These are phyloP conservation scores for Backusella morwellensis DNA, from an alignment of 192 early-diverging fungal genomes.

Conservation along the genomic window DNA sequence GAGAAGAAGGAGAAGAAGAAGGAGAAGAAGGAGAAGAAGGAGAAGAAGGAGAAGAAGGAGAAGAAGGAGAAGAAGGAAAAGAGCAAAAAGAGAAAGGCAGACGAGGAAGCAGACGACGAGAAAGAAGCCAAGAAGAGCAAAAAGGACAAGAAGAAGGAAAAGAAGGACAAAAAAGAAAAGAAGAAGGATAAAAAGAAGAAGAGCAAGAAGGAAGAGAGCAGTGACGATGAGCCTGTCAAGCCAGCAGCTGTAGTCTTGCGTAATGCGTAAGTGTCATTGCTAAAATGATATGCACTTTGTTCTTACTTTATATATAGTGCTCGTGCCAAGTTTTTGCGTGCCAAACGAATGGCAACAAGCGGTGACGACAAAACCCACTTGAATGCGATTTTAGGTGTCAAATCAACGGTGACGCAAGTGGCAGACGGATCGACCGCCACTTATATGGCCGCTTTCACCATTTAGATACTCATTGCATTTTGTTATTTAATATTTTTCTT, in stretches of 20 bases:
- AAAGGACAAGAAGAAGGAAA: constrained; percentile 40
- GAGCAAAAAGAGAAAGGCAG: constrained; percentile 26
- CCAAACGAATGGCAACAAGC: constrained; percentile 43
- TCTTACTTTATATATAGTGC: constrained; percentile 20
- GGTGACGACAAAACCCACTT: constrained; percentile 38
- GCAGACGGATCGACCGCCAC: not conserved
- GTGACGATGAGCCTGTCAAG: constrained; percentile 18
- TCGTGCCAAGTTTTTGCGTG: constrained; percentile 46
- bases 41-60: constrained; percentile 37
- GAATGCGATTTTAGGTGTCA: constrained; percentile 56
- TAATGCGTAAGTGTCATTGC: constrained; percentile 44
- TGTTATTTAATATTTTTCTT: not conserved
- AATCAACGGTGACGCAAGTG: constrained; percentile 20
- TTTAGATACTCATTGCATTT: constrained; percentile 10
- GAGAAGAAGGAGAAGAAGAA: constrained; percentile 25
- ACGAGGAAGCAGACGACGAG: constrained; percentile 38
- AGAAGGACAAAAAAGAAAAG: constrained; percentile 31
- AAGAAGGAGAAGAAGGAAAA: constrained; percentile 35
- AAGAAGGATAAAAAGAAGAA: constrained; percentile 32
- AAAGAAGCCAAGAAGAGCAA: constrained; percentile 35
- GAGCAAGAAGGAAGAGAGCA: constrained; percentile 27
- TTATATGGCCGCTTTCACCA: not conserved
- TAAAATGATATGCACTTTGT: not conserved
- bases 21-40: constrained; percentile 37
- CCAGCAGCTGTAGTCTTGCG: constrained; percentile 36